Percentiles rank a stretch among this genome's conserved stretches.
Conservation (phyloP, 2,329 filamentous ascomycete species). For the Thelonectria olida region DNA sequence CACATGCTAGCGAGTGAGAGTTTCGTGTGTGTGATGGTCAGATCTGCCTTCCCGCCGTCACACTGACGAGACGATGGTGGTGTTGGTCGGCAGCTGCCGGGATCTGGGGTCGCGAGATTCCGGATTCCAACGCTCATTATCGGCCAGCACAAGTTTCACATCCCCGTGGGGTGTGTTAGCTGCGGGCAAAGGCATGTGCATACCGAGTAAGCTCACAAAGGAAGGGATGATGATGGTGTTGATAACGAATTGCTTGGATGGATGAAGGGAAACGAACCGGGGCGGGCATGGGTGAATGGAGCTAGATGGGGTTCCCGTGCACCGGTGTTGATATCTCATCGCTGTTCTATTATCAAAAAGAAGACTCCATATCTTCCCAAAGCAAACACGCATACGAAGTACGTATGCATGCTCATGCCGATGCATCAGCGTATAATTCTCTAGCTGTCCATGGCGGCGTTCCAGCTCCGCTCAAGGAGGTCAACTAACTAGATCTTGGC, state of each 20-base stretch:
- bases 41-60: conserved; percentile 28
- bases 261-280: conserved; percentile 17
- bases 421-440: background rate
- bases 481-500: conserved; percentile 7
- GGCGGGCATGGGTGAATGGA: conserved; percentile 17
- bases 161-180: conserved; percentile 12
- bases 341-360: conserved; percentile 10
- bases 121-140: conserved; percentile 2
- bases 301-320: conserved; percentile 23
- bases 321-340: too few relatives aligned
- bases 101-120: conserved; percentile 30
- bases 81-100: conserved; percentile 17
- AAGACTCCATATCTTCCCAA: too few relatives aligned
- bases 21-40: background rate
- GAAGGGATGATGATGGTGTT: conserved; percentile 4
- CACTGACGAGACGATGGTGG: conserved; percentile 17
- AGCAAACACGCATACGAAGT: background rate
- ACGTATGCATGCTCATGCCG: background rate
- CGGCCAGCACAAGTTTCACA: conserved; percentile 12
- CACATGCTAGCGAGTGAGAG: background rate
- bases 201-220: background rate
- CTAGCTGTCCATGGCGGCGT: background rate
- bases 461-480: background rate
- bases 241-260: background rate
- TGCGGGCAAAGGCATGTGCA: conserved; percentile 5